Evolutionary conservation across 2,329 filamentous ascomycete genomes (phyloP).

Genomic region (Fusarium buharicum): DNA sequence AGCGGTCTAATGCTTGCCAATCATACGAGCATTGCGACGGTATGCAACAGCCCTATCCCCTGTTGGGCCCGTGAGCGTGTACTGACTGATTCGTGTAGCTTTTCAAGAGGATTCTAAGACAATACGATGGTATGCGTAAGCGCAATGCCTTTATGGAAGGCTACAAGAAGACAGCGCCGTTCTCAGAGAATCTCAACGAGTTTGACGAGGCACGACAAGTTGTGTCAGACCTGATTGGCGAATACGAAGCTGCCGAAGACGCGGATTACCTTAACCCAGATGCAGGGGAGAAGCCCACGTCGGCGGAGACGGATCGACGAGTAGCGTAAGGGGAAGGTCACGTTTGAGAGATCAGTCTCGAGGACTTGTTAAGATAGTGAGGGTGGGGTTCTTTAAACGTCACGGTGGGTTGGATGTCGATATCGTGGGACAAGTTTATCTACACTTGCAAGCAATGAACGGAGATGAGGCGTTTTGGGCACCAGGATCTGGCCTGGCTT

Average conservation of each 20-base stretch:
- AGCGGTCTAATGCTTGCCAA: constrained; percentile 98
- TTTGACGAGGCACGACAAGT: constrained; percentile 96
- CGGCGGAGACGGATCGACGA: constrained; percentile 64
- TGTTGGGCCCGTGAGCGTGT: neutral
- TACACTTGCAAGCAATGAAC: constrained; percentile 14
- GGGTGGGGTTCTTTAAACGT: constrained; percentile 16
- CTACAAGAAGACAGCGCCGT: constrained; percentile 95
- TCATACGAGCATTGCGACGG: constrained; percentile 94
- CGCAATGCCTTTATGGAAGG: constrained; percentile 95
- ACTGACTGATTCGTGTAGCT: constrained; percentile 59
- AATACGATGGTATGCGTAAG: constrained; percentile 94
- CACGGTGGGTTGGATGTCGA: constrained; percentile 29
- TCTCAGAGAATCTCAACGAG: constrained; percentile 89
- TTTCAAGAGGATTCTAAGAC: constrained; percentile 91
- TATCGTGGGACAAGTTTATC: constrained; percentile 8
- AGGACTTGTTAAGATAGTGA: constrained; percentile 5
- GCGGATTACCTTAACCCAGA: constrained; percentile 88
- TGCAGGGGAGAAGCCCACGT: constrained; percentile 62
- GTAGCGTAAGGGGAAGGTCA: constrained; percentile 48
- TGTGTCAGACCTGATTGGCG: constrained; percentile 87
- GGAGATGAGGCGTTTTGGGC: constrained; percentile 31
- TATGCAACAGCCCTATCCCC: constrained; percentile 52
- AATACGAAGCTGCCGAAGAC: constrained; percentile 95
- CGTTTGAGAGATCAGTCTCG: neutral
- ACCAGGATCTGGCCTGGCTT: constrained; percentile 19